Percentiles rank a stretch among this genome's conserved stretches.
Evolutionary conservation across 2,329 filamentous ascomycete species (phyloP).

Genomic region (Monosporascus sp.): DNA sequence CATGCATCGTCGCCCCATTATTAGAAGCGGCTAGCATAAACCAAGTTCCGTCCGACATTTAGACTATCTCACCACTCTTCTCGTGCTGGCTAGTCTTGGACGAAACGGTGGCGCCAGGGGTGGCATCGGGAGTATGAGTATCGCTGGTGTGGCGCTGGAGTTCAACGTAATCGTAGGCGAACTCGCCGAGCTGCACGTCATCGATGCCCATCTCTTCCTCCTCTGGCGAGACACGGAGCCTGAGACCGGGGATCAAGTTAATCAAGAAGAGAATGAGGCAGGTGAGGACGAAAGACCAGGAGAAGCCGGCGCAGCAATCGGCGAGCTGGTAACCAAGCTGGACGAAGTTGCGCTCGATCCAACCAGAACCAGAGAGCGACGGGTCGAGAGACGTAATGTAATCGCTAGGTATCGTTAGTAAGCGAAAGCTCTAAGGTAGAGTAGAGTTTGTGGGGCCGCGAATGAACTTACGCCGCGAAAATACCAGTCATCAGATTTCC

Average conservation of each 20-base stretch:
- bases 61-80: constrained; percentile 17
- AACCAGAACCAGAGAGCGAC: constrained; percentile 55
- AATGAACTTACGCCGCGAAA: constrained; percentile 58
- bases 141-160: constrained; percentile 56
- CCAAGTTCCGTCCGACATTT: background rate
- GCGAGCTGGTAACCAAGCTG: constrained; percentile 69
- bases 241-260: constrained; percentile 66
- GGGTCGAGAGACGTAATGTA: constrained; percentile 73
- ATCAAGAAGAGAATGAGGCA: constrained; percentile 65
- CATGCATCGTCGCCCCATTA: background rate
- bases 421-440: constrained; percentile 4
- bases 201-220: constrained; percentile 67
- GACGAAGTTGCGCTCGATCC: constrained; percentile 66
- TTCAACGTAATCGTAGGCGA: constrained; percentile 81
- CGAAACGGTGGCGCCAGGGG: constrained; percentile 14
- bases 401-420: constrained; percentile 36
- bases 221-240: constrained; percentile 60
- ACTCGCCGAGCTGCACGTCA: constrained; percentile 74
- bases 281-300: constrained; percentile 62
- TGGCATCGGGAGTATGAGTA: constrained; percentile 6
- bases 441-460: background rate
- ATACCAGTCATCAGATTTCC: constrained; percentile 75
- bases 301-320: constrained; percentile 59
- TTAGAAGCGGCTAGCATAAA: background rate
- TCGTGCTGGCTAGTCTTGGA: constrained; percentile 23